Evolutionary conservation across 345 rosid species (phyloP), one percentile per base, ranked within the genome.

Genomic region (Ceriops decandra): DNA sequence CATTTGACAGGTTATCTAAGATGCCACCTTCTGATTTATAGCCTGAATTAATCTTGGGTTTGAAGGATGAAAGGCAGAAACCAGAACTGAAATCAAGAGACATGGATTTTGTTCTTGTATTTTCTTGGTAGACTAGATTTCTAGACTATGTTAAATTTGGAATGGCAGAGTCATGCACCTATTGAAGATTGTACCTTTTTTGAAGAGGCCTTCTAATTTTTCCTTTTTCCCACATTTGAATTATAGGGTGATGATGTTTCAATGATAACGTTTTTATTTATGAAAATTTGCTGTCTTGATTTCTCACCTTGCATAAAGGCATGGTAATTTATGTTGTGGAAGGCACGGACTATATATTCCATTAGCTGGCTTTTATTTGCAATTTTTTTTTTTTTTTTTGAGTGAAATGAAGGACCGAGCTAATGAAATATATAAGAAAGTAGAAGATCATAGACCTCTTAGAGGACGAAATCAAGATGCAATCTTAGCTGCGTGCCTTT

Each of bases 371-470:
- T 21, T 51, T 57, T 53, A 19, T 32, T 24, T 4, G 52, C 0
- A 20, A 24, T 24, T 24, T 24, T 24, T 24, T 24, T 24, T 24
- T 24, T 24, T 5, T 62, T 0, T 16, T 16, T 47, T 38, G 17
- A 9, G 27, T 27, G 19, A 83, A 54, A 63, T 4, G 19, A 83
- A 22, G 82, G 87, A 83, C 77, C 80, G 85, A 51, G 91, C 91
- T 19, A 77, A 78, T 71, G 87, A 87, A 68, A 83, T 87, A 63
- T 80, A 76, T 72, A 83, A 85, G 81, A 81, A 80, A 67, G 82
- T 87, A 38, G 88, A 84, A 68, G 91, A 85, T 66, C 83, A 82
- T 49, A 87, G 81, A 71, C 81, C 81, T 51, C 66, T 77, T 22
- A 80, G 70, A 66, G 88, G 85, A 60, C 74, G 86, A 30, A 85